phyloP scores from a whole-genome alignment of 73 alveolate genomes.

The Paramecium bursaria region DNA sequence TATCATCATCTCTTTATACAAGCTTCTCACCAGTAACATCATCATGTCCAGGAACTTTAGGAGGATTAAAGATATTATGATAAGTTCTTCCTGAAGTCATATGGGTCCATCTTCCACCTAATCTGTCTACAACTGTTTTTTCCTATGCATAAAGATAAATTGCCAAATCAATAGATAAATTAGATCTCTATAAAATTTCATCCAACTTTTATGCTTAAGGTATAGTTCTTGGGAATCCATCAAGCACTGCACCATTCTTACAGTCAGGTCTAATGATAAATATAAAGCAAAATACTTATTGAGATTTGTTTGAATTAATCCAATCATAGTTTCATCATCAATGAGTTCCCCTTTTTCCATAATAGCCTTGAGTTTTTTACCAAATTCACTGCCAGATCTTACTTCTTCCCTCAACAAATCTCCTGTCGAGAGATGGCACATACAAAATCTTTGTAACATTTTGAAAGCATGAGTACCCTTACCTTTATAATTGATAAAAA shows the following conservation, averaged over 20 bases:
- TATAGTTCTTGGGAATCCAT: conserved; percentile 87
- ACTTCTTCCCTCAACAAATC: conserved; percentile 86
- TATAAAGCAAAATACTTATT: conserved; percentile 28
- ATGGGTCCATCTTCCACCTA: conserved; percentile 85
- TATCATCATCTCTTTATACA: conserved; percentile 81
- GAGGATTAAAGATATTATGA: conserved; percentile 84
- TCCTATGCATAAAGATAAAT: conserved; percentile 78
- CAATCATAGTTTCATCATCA: conserved; percentile 82
- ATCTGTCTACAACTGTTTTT: conserved; percentile 76
- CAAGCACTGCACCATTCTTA: conserved; percentile 83
- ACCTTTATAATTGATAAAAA: too few relatives aligned
- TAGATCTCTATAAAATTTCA: conserved; percentile 68
- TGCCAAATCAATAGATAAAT: conserved; percentile 71
- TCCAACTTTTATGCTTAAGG: conserved; percentile 82
- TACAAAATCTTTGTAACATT: conserved; percentile 59
- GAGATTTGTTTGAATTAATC: conserved; percentile 66
- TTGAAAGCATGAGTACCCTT: conserved; percentile 70
- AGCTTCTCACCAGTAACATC: conserved; percentile 85
- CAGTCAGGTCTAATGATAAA: conserved; percentile 80
- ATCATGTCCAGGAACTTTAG: conserved; percentile 80
- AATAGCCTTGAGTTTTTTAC: conserved; percentile 80
- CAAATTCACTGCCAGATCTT: conserved; percentile 82
- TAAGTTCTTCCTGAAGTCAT: conserved; percentile 84
- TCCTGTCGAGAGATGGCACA: conserved; percentile 85
- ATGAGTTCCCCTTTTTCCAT: conserved; percentile 88